A percentile compares a stretch with the other conserved stretches of the same genome.
Conservation (phyloP, 2,329 filamentous ascomycete species). For the Fusarium tjaetaba region DNA sequence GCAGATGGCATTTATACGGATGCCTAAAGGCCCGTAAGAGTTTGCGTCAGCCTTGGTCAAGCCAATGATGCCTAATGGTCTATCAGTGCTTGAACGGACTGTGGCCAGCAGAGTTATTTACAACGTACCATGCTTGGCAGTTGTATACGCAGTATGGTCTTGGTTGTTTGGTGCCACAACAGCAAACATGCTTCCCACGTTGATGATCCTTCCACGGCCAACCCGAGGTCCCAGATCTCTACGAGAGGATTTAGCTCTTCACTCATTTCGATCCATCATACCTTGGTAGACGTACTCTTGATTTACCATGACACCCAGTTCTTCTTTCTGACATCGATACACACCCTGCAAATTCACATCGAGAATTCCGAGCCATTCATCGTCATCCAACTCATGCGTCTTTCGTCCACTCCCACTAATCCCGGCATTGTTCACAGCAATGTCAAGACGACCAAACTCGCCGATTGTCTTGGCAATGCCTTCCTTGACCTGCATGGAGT, state of each 20-base stretch:
- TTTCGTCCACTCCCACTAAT: conserved; percentile 53
- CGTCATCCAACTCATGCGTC: conserved; percentile 58
- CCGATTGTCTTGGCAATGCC: conserved; percentile 54
- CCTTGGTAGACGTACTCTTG: conserved; percentile 52
- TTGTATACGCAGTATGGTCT: conserved; percentile 58
- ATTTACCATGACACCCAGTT: conserved; percentile 61
- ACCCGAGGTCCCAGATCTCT: conserved; percentile 50
- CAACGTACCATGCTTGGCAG: conserved; percentile 60
- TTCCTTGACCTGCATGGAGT: conserved; percentile 54
- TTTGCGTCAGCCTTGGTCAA: conserved; percentile 65
- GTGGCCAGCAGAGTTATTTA: neutral
- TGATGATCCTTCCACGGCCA: conserved; percentile 63
- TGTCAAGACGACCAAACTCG: conserved; percentile 63
- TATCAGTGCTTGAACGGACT: neutral
- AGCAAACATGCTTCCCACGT: conserved; percentile 63
- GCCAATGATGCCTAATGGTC: conserved; percentile 53
- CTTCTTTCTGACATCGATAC: conserved; percentile 65
- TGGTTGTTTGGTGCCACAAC: conserved; percentile 53
- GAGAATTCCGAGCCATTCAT: conserved; percentile 61
- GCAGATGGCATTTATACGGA: conserved; percentile 70
- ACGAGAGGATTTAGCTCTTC: no score
- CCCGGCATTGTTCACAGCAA: conserved; percentile 66
- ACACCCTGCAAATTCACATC: conserved; percentile 66
- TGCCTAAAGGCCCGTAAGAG: conserved; percentile 59
- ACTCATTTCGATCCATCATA: neutral